These are phyloP conservation scores for Mycosphaerella arachidis DNA, from an alignment of 2,329 filamentous ascomycete genomes.

Conservation along the genomic window DNA sequence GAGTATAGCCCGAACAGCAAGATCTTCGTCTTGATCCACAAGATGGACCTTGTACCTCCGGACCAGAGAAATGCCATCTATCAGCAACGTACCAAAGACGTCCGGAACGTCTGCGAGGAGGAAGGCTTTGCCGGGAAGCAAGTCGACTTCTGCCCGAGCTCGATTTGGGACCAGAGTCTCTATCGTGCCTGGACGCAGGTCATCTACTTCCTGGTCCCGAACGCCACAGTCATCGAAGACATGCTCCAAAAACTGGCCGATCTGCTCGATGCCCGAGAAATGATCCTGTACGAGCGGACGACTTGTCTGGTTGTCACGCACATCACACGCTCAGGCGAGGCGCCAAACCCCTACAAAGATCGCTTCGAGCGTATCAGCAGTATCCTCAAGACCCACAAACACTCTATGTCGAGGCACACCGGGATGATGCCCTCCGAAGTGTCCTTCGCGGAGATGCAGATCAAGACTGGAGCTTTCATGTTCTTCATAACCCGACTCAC, in stretches of 20 bases:
- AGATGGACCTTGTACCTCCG: slow-evolving; percentile 91
- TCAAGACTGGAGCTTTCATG: slow-evolving; percentile 77
- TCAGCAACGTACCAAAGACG: slow-evolving; percentile 72
- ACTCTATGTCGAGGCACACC: slow-evolving; percentile 67
- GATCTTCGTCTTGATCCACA: slow-evolving; percentile 95
- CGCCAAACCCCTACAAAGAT: slow-evolving; percentile 79
- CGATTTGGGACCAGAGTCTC: slow-evolving; percentile 96
- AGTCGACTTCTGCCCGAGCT: slow-evolving; percentile 85
- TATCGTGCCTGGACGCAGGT: slow-evolving; percentile 99
- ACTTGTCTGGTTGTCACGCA: slow-evolving; percentile 96
- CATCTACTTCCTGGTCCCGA: slow-evolving; percentile 96
- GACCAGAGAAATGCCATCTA: slow-evolving; percentile 76
- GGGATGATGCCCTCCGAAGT: slow-evolving; percentile 76
- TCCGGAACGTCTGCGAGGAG: slow-evolving; percentile 63
- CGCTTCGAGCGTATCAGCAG: slow-evolving; percentile 93
- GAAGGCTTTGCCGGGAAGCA: slow-evolving; percentile 55
- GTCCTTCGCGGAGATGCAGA: slow-evolving; percentile 75
- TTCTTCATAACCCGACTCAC: slow-evolving; percentile 95
- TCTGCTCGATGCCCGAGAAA: slow-evolving; percentile 86
- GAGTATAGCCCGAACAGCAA: slow-evolving; percentile 78
- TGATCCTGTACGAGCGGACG: slow-evolving; percentile 90
- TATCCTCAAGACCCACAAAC: slow-evolving; percentile 98
- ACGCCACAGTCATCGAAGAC: slow-evolving; percentile 79
- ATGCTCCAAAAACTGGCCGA: slow-evolving; percentile 78
- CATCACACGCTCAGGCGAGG: slow-evolving; percentile 71